Evolutionary conservation across 2,329 filamentous ascomycete genomes (phyloP).

Genomic region (Lasiodiplodia sp.): DNA sequence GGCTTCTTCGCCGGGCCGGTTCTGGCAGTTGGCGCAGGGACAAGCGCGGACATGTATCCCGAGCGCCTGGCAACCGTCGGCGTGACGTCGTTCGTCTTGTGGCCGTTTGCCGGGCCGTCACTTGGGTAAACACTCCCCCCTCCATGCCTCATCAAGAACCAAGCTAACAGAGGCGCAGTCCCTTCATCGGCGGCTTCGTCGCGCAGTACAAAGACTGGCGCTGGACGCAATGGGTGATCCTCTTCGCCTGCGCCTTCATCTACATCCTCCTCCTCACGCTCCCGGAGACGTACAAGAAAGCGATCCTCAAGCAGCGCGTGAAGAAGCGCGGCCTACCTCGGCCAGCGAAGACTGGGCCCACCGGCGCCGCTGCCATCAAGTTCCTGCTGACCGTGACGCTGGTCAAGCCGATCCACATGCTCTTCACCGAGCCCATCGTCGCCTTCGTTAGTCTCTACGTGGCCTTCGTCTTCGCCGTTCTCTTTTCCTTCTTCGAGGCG

Average conservation of each 20-base stretch:
- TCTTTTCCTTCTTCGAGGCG: conserved; percentile 39
- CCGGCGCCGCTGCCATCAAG: conserved; percentile 35
- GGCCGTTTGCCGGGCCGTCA: conserved; percentile 51
- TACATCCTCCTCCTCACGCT: conserved; percentile 42
- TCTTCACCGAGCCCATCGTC: conserved; percentile 40
- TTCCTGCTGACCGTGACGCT: conserved; percentile 50
- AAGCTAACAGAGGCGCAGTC: conserved; percentile 32
- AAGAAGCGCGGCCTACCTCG: conserved; percentile 33
- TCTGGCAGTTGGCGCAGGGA: conserved; percentile 53
- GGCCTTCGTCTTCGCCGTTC: conserved; percentile 38
- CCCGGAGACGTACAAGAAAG: conserved; percentile 61
- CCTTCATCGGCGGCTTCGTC: conserved; percentile 51
- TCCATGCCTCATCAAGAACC: rapidly evolving
- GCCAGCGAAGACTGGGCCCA: conserved; percentile 25
- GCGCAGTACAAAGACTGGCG: conserved; percentile 48
- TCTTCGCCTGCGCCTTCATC: conserved; percentile 33
- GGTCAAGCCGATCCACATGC: conserved; percentile 58
- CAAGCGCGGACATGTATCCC: conserved; percentile 49
- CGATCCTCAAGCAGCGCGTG: conserved; percentile 49
- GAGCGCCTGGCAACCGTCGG: conserved; percentile 43
- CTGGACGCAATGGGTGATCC: conserved; percentile 48
- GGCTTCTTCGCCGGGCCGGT: conserved; percentile 72
- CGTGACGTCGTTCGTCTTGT: conserved; percentile 48
- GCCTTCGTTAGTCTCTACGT: conserved; percentile 34
- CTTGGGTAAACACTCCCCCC: conserved; percentile 40